These are phyloP conservation scores for Ilex asprella DNA, from an alignment of 257 asterid species.

Conservation along the genomic window DNA sequence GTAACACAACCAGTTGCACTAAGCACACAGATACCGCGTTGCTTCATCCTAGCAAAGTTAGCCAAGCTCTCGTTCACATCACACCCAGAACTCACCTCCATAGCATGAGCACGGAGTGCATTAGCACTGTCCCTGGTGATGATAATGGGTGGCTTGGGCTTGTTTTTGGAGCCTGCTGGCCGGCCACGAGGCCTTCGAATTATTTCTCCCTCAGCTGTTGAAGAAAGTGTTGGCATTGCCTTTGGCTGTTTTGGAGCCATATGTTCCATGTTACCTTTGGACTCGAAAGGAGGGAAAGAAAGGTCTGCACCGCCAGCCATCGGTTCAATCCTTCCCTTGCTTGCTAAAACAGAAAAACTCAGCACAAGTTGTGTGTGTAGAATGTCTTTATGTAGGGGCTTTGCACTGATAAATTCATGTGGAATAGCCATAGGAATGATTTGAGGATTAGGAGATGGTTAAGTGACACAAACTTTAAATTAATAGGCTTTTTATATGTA, in stretches of 20 bases:
- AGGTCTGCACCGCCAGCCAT: slow-evolving; percentile 58
- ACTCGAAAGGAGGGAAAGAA: slow-evolving; percentile 13
- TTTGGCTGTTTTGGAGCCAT: slow-evolving; percentile 22
- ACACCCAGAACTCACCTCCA: slow-evolving; percentile 74
- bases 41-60: slow-evolving; percentile 53
- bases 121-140: slow-evolving; percentile 84
- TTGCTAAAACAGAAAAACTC: slow-evolving; percentile 3
- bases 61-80: slow-evolving; percentile 60
- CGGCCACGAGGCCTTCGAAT: slow-evolving; percentile 74
- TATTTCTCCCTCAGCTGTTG: slow-evolving; percentile 21
- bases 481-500: slow-evolving; percentile 14
- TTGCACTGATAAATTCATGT: slow-evolving; percentile 19
- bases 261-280: slow-evolving; percentile 22
- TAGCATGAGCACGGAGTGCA: slow-evolving; percentile 75
- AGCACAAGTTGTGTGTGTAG: slow-evolving; percentile 6
- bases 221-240: neutral
- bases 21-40: slow-evolving; percentile 68
- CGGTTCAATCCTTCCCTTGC: slow-evolving; percentile 6
- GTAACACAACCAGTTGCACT: slow-evolving; percentile 84
- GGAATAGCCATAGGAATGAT: slow-evolving; percentile 28
- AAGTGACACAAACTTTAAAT: slow-evolving; percentile 36
- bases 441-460: slow-evolving; percentile 61
- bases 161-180: slow-evolving; percentile 91
- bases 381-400: slow-evolving; percentile 32
- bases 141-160: slow-evolving; percentile 89